Base-by-base conservation (phyloP, 768 basidiomycete genomes). In the Mycena venus region DNA sequence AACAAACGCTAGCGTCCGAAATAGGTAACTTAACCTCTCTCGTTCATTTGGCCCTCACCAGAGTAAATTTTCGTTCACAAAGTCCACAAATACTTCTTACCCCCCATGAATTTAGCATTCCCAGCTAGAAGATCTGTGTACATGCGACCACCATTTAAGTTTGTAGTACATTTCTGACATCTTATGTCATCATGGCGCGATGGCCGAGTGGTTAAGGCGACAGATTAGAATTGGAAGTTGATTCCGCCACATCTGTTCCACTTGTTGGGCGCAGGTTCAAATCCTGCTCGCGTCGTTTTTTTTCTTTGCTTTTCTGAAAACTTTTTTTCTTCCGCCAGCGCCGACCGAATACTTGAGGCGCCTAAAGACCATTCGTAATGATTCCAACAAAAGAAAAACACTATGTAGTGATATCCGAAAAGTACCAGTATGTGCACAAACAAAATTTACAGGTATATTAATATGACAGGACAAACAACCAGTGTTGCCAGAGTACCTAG, bases 201-300 rank as follows among this genome's bases (percentile, higher is more conserved):
- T 73, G 65, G 64, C 64, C 34, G 64, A 72, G 71, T 72, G 71
- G 71, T 72, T 72, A 65, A 72, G 42, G 70, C 63, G 70, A 72
- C 64, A 72, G 71, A 67, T 65, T 67, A 65, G 71, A 72, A 56
- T 23, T 10, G 1, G 4, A 51, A 42, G 7, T 12, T 47, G 15
- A 44, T 17, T 42, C 19, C 15, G 9, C 4, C 12, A 9, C 47
- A 70, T 70, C 68, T 70, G 59, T 70, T 72, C 63, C 63, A 19
- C 10, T 72, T 47, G 25, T 3, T 19, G 64, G 55, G 64, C 62
- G 58, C 36, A 72, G 64, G 62, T 65, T 72, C 63, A 53, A 65
- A 59, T 72, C 71, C 71, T 72, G 42, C 58, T 36, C n/a, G 58
- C 34, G 64, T 67, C 71, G 64, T 53, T 32, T 0, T 66, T 53